Conservation (phyloP, 2,329 filamentous ascomycete genomes). For the Teratosphaeria pseudoeucalypti region DNA sequence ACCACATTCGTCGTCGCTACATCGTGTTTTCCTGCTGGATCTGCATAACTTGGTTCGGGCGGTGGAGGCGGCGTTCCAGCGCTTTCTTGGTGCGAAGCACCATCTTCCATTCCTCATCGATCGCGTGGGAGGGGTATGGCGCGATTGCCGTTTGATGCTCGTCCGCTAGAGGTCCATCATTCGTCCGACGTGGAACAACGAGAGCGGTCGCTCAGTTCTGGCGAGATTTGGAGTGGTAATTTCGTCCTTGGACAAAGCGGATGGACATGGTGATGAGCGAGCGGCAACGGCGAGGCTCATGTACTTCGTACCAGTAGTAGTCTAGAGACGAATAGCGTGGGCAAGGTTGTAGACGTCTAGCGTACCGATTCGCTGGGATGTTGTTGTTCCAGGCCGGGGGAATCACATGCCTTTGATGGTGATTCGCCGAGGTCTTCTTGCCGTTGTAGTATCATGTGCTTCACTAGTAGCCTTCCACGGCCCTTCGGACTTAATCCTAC, state of each 20-base stretch:
- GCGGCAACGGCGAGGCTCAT: not conserved
- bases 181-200: not conserved
- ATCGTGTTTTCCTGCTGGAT: slow-evolving; percentile 6
- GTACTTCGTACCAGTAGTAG: not conserved
- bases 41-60: slow-evolving; percentile 13
- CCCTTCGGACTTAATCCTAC: too few species aligned
- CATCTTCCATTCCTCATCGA: slow-evolving; percentile 18
- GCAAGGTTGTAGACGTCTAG: not conserved
- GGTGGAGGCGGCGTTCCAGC: slow-evolving; percentile 14
- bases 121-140: not conserved
- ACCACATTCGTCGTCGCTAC: slow-evolving; percentile 5
- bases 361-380: not conserved
- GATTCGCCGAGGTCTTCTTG: not conserved
- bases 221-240: not conserved
- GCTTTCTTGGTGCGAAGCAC: slow-evolving; percentile 4
- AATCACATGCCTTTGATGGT: not conserved
- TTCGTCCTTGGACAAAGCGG: not conserved
- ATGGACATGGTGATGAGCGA: not conserved
- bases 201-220: not conserved
- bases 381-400: not conserved
- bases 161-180: not conserved
- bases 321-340: not conserved
- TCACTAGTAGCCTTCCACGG: too few species aligned
- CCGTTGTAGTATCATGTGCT: not conserved
- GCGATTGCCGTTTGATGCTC: not conserved